phyloP scores from a whole-genome alignment of 73 alveolate genomes.

The Paramecium caudatum region DNA sequence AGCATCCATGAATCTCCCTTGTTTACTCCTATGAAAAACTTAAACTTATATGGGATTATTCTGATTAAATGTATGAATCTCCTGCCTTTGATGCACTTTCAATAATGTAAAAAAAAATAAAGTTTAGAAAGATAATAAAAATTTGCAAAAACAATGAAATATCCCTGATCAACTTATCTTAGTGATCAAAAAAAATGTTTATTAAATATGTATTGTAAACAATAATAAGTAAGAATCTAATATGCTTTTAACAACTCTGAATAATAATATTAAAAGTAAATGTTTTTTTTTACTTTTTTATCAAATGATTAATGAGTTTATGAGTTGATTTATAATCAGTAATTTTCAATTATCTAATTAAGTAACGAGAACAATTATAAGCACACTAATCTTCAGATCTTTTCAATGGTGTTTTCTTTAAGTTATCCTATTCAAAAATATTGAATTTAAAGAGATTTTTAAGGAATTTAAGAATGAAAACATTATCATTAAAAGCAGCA shows the following conservation, averaged over 20 bases:
- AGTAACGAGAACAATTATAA: background rate
- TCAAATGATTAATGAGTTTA: too few relatives aligned
- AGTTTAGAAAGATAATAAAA: background rate
- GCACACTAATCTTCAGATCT: background rate
- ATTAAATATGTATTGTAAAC: too few relatives aligned
- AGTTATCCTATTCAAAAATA: background rate
- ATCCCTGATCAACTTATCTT: too few relatives aligned
- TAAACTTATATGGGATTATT: background rate
- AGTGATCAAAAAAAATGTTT: too few relatives aligned
- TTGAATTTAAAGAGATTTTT: conserved; percentile 22
- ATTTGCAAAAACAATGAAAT: background rate
- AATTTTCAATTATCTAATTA: background rate
- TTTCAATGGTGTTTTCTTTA: background rate
- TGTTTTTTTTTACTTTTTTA: too few relatives aligned
- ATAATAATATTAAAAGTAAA: too few relatives aligned
- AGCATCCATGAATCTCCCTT: background rate
- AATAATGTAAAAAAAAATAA: conserved; percentile 3
- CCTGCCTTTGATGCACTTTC: conserved; percentile 11
- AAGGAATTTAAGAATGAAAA: background rate
- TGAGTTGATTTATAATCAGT: background rate
- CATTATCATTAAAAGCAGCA: background rate
- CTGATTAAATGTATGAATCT: background rate
- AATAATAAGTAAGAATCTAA: too few relatives aligned
- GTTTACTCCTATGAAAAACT: background rate
- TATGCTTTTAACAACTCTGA: too few relatives aligned